Percentiles rank a stretch among this genome's conserved stretches.
phyloP scores from a whole-genome alignment of 2,329 filamentous ascomycete genomes.

The Penicillium sp. region DNA sequence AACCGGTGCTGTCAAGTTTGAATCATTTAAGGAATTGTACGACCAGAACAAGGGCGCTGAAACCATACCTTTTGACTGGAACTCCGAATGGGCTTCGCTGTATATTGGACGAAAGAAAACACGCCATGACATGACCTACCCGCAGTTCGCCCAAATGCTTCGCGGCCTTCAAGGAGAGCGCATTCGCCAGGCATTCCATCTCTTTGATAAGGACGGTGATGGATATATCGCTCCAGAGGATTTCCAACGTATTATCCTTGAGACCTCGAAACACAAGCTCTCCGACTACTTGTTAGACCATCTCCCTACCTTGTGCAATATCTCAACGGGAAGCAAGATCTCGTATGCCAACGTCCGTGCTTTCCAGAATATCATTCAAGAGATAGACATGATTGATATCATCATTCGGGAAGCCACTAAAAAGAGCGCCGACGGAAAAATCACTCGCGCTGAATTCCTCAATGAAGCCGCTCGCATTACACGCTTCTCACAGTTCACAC shows the following conservation, averaged over 20 bases:
- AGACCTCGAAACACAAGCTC: conserved; percentile 92
- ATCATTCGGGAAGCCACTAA: conserved; percentile 82
- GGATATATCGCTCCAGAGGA: conserved; percentile 90
- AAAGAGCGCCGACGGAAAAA: conserved; percentile 84
- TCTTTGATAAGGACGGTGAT: conserved; percentile 85
- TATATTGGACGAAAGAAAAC: conserved; percentile 87
- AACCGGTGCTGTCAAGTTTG: conserved; percentile 81
- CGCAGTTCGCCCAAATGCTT: conserved; percentile 97
- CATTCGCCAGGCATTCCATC: conserved; percentile 89
- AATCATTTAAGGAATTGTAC: conserved; percentile 80
- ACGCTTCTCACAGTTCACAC: conserved; percentile 92
- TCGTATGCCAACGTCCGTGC: conserved; percentile 96
- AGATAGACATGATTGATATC: conserved; percentile 96
- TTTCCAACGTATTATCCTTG: conserved; percentile 92
- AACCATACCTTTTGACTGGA: conserved; percentile 92
- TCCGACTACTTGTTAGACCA: conserved; percentile 93
- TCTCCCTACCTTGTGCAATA: conserved; percentile 89
- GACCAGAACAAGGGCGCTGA: conserved; percentile 81
- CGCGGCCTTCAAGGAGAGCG: conserved; percentile 93
- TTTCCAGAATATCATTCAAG: conserved; percentile 95
- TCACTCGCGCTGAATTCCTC: conserved; percentile 88
- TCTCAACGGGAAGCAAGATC: conserved; percentile 84
- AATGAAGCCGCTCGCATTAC: conserved; percentile 89
- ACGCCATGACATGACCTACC: conserved; percentile 88
- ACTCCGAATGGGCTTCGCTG: conserved; percentile 90